These are phyloP conservation scores for Aspergillus sp. DNA, from an alignment of 2,329 filamentous ascomycete species.

Conservation along the genomic window DNA sequence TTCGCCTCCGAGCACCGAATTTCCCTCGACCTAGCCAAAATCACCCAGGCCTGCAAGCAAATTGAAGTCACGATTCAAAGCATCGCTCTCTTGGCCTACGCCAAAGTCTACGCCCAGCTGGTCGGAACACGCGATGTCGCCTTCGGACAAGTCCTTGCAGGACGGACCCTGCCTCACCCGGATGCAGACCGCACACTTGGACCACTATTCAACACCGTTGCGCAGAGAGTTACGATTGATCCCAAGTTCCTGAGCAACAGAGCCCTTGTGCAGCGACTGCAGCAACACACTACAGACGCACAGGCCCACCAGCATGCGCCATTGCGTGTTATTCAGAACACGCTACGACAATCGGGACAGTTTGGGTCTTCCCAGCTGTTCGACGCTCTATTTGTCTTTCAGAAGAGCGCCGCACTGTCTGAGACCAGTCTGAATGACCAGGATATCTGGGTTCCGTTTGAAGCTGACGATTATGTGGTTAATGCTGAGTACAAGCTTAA, in stretches of 20 bases:
- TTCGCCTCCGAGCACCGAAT: constrained; percentile 20
- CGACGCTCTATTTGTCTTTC: constrained; percentile 55
- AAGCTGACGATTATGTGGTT: constrained; percentile 21
- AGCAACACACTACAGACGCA: constrained; percentile 46
- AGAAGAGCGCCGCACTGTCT: constrained; percentile 33
- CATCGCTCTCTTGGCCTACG: constrained; percentile 29
- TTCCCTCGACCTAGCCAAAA: constrained; percentile 16
- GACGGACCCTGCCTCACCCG: constrained; percentile 49
- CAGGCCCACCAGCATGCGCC: constrained; percentile 54
- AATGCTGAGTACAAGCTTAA: constrained; percentile 33
- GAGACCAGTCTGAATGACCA: constrained; percentile 15
- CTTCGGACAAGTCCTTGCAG: constrained; percentile 55
- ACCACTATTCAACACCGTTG: constrained; percentile 58
- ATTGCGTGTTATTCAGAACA: constrained; percentile 50
- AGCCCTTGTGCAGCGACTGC: constrained; percentile 42
- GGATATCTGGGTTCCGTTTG: constrained; percentile 25
- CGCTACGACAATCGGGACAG: constrained; percentile 38
- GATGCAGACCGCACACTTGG: constrained; percentile 50
- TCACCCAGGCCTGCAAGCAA: constrained; percentile 22
- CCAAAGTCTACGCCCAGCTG: constrained; percentile 30
- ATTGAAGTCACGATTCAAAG: constrained; percentile 33
- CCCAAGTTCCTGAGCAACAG: constrained; percentile 39
- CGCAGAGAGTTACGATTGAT: constrained; percentile 41
- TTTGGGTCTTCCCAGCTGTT: constrained; percentile 39
- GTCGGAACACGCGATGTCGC: constrained; percentile 34